Base-by-base conservation (phyloP, 345 rosid genomes). In the Turnera subulata region DNA sequence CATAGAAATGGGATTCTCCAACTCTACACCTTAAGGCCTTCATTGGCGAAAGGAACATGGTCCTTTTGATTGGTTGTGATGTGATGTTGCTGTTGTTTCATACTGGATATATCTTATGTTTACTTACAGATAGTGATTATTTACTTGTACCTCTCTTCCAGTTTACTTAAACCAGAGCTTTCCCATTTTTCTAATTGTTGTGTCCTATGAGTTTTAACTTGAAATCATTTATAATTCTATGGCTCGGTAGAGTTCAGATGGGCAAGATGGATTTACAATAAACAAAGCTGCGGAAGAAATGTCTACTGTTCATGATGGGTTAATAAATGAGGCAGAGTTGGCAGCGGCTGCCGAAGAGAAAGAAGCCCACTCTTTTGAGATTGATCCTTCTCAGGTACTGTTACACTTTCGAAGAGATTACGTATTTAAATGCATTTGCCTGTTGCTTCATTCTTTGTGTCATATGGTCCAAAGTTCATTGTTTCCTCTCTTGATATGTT, bases 341-440 rank as follows among this genome's bases (percentile, higher is more conserved):
- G 99, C 96, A 26, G 96, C 97, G 69, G 97, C 79, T 21, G 80
- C 92, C 35, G 95, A 89, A 79, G 97, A 89, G 35, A 93, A 87
- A 72, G 90, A 87, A 81, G 85, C 96, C 35, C 96, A 89, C 68
- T 83, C 94, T 16, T 89, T 87, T 77, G 97, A 93, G 71, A 65
- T 89, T 45, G 88, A 87, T 58, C 99, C 99, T 56, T 53, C 95
- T 55, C 97, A 83, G 90, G 99, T 85, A 63, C 39, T 54, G 15
- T 29, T 29, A 29, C 35, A 3, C 35, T 29, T 29, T 29, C 8
- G 35, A 29, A 29, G 8, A 29, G 35, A 8, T 29, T 8, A 8
- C 35, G 8, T 29, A 8, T 4, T 29, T 29, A 8, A 29, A 29
- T 29, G 35, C 35, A 29, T 29, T 29, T 29, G 35, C 4, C 35